These are phyloP conservation scores for Tranzscheliella williamsii DNA, from an alignment of 1,284 basidiomycete species.

Conservation along the genomic window DNA sequence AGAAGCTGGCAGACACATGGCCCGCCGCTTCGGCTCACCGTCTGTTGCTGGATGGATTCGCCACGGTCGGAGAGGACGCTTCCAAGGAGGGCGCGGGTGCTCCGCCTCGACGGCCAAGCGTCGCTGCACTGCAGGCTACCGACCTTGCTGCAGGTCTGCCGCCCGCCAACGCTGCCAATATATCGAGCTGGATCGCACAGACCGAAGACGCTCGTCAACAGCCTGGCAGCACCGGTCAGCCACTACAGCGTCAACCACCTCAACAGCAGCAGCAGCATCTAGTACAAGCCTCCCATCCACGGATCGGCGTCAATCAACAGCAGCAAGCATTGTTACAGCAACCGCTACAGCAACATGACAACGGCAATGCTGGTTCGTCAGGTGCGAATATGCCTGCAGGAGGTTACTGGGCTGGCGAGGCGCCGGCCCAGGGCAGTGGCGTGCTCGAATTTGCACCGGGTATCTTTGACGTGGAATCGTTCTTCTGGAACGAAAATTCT, in stretches of 20 bases:
- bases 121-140: constrained; percentile 15
- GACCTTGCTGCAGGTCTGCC: constrained; percentile 2
- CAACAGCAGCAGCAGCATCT: neutral
- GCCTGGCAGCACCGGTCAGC: neutral
- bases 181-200: constrained; percentile 37
- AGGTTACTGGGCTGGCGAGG: neutral
- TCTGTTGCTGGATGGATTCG: constrained; percentile 53
- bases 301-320: neutral
- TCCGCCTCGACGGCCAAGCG: constrained; percentile 8
- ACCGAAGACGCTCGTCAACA: constrained; percentile 20
- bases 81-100: constrained; percentile 13
- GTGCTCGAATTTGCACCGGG: constrained; percentile 15
- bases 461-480: constrained; percentile 47
- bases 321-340: too few relatives aligned
- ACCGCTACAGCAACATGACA: too few relatives aligned
- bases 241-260: neutral
- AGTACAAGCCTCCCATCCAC: too few relatives aligned
- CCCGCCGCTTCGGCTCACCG: constrained; percentile 50
- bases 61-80: constrained; percentile 39
- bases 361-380: too few relatives aligned
- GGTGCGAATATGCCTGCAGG: too few relatives aligned
- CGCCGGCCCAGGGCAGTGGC: neutral
- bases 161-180: constrained; percentile 4
- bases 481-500: constrained; percentile 52
- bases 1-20: constrained; percentile 47